These are phyloP conservation scores for Kazachstania sp. DNA, from an alignment of 1,139 yeast species.

Conservation along the genomic window DNA sequence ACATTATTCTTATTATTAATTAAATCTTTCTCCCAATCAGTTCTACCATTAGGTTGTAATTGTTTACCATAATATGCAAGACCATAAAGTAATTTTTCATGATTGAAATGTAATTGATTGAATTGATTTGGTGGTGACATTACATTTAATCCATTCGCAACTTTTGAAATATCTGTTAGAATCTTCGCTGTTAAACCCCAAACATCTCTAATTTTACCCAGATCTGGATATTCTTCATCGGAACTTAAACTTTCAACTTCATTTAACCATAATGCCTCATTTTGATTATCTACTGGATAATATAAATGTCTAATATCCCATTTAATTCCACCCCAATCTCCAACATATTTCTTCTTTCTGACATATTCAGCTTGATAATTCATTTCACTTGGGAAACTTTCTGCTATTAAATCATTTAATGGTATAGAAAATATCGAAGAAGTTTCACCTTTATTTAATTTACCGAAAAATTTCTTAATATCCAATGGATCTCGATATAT, in stretches of 20 bases:
- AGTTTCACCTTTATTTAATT: constrained; percentile 64
- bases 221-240: constrained; percentile 28
- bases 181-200: constrained; percentile 94
- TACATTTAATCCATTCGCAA: constrained; percentile 35
- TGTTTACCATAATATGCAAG: constrained; percentile 46
- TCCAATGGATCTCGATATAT: constrained; percentile 32
- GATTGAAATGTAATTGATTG: constrained; percentile 33
- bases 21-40: constrained; percentile 38
- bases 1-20: constrained; percentile 34
- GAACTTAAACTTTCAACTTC: constrained; percentile 51
- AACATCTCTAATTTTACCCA: constrained; percentile 46
- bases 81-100: constrained; percentile 57
- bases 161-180: constrained; percentile 65
- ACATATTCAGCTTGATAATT: constrained; percentile 28
- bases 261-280: constrained; percentile 57
- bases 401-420: constrained; percentile 45
- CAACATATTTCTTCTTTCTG: constrained; percentile 30
- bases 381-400: constrained; percentile 17
- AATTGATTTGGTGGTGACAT: constrained; percentile 8
- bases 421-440: constrained; percentile 64
- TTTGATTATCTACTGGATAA: constrained; percentile 46
- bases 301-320: constrained; percentile 57
- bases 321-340: constrained; percentile 60
- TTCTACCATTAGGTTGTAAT: constrained; percentile 32
- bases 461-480: constrained; percentile 21